Evolutionary conservation across 805 yeast genomes (phyloP).

Genomic region (Wickerhamomyces strasburgensis): DNA sequence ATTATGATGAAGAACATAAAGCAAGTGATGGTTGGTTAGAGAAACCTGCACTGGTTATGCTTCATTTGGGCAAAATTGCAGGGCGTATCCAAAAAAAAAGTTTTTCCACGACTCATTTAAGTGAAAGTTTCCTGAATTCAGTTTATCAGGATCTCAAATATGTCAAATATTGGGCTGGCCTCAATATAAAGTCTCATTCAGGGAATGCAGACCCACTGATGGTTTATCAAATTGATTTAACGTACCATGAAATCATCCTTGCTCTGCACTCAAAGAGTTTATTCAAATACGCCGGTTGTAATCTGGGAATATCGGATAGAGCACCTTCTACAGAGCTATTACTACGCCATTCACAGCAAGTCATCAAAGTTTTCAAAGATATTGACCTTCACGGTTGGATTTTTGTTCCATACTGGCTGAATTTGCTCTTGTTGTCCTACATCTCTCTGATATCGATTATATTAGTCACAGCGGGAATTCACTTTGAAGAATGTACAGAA

Average conservation of each 20-base stretch:
- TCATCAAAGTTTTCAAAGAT: slow-evolving; percentile 28
- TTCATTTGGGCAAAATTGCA: slow-evolving; percentile 38
- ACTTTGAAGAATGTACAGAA: slow-evolving; percentile 4
- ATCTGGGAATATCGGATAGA: neutral
- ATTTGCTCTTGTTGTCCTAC: slow-evolving; percentile 39
- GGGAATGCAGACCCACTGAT: slow-evolving; percentile 14
- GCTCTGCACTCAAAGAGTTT: slow-evolving; percentile 14
- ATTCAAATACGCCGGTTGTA: neutral
- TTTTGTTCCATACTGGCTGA: slow-evolving; percentile 50
- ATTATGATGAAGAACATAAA: neutral
- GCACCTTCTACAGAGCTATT: slow-evolving; percentile 16
- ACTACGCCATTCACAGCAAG: slow-evolving; percentile 28
- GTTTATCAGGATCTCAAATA: neutral
- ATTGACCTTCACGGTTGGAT: slow-evolving; percentile 27
- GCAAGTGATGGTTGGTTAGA: slow-evolving; percentile 36
- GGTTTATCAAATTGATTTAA: slow-evolving; percentile 18
- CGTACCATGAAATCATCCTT: slow-evolving; percentile 17
- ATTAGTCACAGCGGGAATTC: slow-evolving; percentile 39
- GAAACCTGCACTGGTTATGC: slow-evolving; percentile 40
- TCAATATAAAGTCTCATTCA: neutral
- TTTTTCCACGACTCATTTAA: neutral
- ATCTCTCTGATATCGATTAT: slow-evolving; percentile 39
- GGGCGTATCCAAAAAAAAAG: slow-evolving; percentile 30
- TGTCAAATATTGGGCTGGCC: neutral
- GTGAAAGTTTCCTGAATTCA: neutral